phyloP scores from a whole-genome alignment of 2,329 filamentous ascomycete species.

The Fusarium pininemorale region DNA sequence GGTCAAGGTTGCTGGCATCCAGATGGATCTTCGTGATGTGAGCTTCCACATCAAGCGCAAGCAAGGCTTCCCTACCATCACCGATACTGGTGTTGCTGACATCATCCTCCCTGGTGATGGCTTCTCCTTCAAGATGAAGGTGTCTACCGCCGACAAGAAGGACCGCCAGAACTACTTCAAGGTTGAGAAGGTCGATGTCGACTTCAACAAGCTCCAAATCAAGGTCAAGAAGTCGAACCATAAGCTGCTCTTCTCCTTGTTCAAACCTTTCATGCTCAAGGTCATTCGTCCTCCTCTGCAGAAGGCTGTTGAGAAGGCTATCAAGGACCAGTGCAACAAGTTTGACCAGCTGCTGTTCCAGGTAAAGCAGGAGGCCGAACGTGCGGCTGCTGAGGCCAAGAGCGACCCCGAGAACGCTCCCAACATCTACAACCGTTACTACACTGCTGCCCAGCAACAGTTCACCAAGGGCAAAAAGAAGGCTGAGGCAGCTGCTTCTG shows the following conservation, averaged over 20 bases:
- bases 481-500: constrained; percentile 67
- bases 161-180: constrained; percentile 92
- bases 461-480: constrained; percentile 81
- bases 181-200: constrained; percentile 86
- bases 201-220: constrained; percentile 83
- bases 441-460: constrained; percentile 76
- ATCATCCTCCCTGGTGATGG: constrained; percentile 87
- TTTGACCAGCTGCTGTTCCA: constrained; percentile 77
- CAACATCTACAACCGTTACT: constrained; percentile 90
- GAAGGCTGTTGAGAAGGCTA: constrained; percentile 88
- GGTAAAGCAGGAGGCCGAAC: constrained; percentile 85
- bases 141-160: constrained; percentile 79
- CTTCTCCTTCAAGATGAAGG: constrained; percentile 89
- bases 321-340: constrained; percentile 82
- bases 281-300: constrained; percentile 84
- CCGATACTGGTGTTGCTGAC: constrained; percentile 88
- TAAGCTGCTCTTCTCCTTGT: constrained; percentile 85
- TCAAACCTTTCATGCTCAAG: constrained; percentile 88
- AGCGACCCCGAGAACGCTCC: constrained; percentile 74
- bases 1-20: constrained; percentile 86
- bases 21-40: constrained; percentile 91
- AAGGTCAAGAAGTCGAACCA: constrained; percentile 95
- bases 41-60: constrained; percentile 97
- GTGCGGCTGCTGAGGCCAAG: constrained; percentile 66
- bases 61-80: constrained; percentile 88